These are phyloP conservation scores for Monosporascus sp. DNA, from an alignment of 2,329 filamentous ascomycete genomes.

Conservation along the genomic window DNA sequence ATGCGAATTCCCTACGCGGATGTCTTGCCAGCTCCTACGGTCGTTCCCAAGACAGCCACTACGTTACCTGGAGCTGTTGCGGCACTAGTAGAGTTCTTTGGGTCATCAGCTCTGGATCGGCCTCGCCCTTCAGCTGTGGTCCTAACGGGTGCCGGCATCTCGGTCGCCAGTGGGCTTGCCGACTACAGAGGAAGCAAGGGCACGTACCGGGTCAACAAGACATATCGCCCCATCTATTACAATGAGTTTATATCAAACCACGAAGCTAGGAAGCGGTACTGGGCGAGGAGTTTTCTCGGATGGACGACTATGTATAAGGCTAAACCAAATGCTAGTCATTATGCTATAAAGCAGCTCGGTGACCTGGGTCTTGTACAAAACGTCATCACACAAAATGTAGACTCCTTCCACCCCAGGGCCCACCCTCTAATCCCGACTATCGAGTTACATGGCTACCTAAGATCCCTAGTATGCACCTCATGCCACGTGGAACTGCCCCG, in stretches of 20 bases:
- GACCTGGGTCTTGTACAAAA: constrained; percentile 65
- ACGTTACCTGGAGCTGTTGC: constrained; percentile 68
- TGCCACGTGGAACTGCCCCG: constrained; percentile 70
- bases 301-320: constrained; percentile 79
- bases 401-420: constrained; percentile 79
- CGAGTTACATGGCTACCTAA: constrained; percentile 87
- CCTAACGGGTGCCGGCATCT: constrained; percentile 82
- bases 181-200: constrained; percentile 89
- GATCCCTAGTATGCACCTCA: constrained; percentile 73
- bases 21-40: constrained; percentile 67
- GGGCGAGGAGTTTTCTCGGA: constrained; percentile 90
- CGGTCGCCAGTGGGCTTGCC: constrained; percentile 84
- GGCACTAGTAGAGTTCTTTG: constrained; percentile 73
- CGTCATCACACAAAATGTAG: constrained; percentile 94
- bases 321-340: constrained; percentile 74
- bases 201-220: constrained; percentile 88
- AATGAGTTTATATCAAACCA: constrained; percentile 81
- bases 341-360: constrained; percentile 68
- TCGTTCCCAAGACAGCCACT: constrained; percentile 67
- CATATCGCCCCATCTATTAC: constrained; percentile 87
- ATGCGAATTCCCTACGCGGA: constrained; percentile 90
- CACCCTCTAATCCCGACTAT: constrained; percentile 72
- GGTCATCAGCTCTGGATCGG: constrained; percentile 47
- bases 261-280: constrained; percentile 85
- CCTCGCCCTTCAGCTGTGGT: constrained; percentile 44